A percentile compares a stretch with the other conserved stretches of the same genome.
phyloP scores from a whole-genome alignment of 2,329 filamentous ascomycete genomes.

The Ophiognomonia clavigignenti-juglandacearum region DNA sequence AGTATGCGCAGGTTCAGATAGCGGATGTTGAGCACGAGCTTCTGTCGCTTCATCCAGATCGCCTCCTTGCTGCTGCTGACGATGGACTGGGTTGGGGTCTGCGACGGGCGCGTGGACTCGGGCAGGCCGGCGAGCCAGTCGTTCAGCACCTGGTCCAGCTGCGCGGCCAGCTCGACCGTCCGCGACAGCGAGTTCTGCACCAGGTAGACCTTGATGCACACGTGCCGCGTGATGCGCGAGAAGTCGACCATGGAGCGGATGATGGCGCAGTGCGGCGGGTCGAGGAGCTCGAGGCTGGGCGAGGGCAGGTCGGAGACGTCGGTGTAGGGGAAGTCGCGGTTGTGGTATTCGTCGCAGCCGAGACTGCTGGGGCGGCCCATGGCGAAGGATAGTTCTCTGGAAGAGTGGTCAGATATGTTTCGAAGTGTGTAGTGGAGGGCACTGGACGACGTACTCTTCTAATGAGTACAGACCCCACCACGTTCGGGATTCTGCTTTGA shows the following conservation, averaged over 20 bases:
- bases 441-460: too few species aligned
- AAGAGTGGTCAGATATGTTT: neutral
- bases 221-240: slow-evolving; percentile 22
- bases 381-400: slow-evolving; percentile 41
- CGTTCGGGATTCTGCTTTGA: slow-evolving; percentile 35
- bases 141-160: slow-evolving; percentile 21
- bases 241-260: slow-evolving; percentile 25
- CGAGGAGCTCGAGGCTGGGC: slow-evolving; percentile 11
- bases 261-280: slow-evolving; percentile 23
- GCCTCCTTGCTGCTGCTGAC: slow-evolving; percentile 19
- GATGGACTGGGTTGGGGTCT: slow-evolving; percentile 13
- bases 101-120: slow-evolving; percentile 19
- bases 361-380: slow-evolving; percentile 43
- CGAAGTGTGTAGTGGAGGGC: too few species aligned
- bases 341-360: slow-evolving; percentile 43
- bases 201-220: slow-evolving; percentile 23
- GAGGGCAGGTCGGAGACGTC: slow-evolving; percentile 11
- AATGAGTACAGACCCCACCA: slow-evolving; percentile 43
- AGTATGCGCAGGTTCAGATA: slow-evolving; percentile 25
- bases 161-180: slow-evolving; percentile 19
- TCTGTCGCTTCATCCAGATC: slow-evolving; percentile 25
- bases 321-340: slow-evolving; percentile 28
- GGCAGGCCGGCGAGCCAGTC: slow-evolving; percentile 21
- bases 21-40: slow-evolving; percentile 21
- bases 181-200: slow-evolving; percentile 17